phyloP scores from a whole-genome alignment of 129 eudicot genomes.

The Ambrosia trifida region DNA sequence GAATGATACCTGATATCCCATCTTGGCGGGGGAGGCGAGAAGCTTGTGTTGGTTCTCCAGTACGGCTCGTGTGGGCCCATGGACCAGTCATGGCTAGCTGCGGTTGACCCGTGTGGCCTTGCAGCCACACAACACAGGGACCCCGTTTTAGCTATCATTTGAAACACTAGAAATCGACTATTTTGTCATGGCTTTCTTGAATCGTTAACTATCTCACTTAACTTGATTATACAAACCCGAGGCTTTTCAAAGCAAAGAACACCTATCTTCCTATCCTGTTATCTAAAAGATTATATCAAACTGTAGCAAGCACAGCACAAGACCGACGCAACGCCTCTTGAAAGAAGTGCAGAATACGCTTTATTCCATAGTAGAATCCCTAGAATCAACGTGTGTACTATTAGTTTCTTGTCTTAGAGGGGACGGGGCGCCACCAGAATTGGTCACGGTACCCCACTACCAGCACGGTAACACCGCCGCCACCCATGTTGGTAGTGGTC shows the following conservation, averaged over 20 bases:
- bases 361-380: too few species aligned
- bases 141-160: conserved; percentile 94
- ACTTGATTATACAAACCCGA: neutral
- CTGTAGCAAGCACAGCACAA: too few species aligned
- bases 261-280: conserved; percentile 9
- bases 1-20: conserved; percentile 79
- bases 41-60: conserved; percentile 96
- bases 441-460: too few species aligned
- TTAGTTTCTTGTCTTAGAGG: neutral
- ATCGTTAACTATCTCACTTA: conserved; percentile 19
- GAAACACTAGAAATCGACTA: conserved; percentile 19
- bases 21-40: conserved; percentile 90
- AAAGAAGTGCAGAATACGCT: too few species aligned
- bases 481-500: too few species aligned
- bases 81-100: conserved; percentile 83
- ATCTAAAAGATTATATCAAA: too few species aligned
- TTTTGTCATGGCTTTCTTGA: conserved; percentile 3
- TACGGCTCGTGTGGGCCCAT: conserved; percentile 93
- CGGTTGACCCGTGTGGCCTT: conserved; percentile 97
- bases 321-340: too few species aligned
- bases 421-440: too few species aligned
- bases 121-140: conserved; percentile 99
- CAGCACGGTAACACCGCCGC: too few species aligned
- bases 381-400: neutral
- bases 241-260: conserved; percentile 7